Evolutionary conservation across 2,329 filamentous ascomycete species (phyloP).

Genomic region (Xylaria arbuscula): DNA sequence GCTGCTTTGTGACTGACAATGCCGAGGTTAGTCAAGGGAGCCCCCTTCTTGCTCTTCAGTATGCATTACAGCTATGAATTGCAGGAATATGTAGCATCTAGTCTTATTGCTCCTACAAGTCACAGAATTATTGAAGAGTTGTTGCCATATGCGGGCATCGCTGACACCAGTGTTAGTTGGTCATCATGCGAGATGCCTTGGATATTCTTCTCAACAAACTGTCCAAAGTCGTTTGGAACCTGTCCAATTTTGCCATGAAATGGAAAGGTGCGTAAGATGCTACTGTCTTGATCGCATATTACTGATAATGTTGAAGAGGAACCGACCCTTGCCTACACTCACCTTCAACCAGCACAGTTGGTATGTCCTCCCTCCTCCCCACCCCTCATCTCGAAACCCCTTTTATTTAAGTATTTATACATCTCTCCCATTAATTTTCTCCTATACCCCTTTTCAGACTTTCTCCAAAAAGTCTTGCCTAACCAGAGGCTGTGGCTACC

Average conservation of each 20-base stretch:
- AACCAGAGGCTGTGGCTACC: neutral
- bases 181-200: slow-evolving; percentile 79
- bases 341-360: slow-evolving; percentile 40
- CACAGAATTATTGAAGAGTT: no score
- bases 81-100: no score
- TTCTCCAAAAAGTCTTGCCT: neutral
- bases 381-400: no score
- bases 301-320: slow-evolving; percentile 48
- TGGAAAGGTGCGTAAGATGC: slow-evolving; percentile 53
- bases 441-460: neutral
- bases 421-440: neutral
- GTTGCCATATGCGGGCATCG: no score
- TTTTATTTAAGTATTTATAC: no score
- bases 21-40: neutral
- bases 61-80: no score
- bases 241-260: slow-evolving; percentile 76
- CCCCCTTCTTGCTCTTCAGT: no score
- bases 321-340: slow-evolving; percentile 81
- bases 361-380: slow-evolving; percentile 1
- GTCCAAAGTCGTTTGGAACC: slow-evolving; percentile 80
- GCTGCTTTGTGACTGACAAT: slow-evolving; percentile 68
- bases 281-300: neutral
- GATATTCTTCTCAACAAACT: slow-evolving; percentile 82
- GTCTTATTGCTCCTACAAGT: no score
- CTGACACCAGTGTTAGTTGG: slow-evolving; percentile 66